phyloP scores from a whole-genome alignment of 805 yeast genomes.

The Candida odintsovae region DNA sequence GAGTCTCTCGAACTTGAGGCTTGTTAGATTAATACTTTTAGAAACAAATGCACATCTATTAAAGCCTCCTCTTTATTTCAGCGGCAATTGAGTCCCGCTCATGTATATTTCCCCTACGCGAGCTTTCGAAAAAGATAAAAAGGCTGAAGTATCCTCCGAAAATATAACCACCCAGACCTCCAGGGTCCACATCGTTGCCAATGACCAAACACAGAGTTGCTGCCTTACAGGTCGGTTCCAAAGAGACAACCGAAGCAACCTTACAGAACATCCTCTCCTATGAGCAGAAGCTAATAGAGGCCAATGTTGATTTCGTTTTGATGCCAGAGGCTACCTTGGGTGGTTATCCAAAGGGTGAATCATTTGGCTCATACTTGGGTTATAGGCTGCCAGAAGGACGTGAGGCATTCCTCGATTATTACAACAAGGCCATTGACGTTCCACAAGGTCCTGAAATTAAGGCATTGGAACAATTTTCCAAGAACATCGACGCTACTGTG shows the following conservation, averaged over 20 bases:
- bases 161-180: not conserved
- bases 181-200: not conserved
- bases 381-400: constrained; percentile 37
- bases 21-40: no score
- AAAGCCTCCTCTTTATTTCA: no score
- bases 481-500: constrained; percentile 29
- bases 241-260: constrained; percentile 32
- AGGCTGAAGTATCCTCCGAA: not conserved
- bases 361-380: constrained; percentile 38
- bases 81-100: not conserved
- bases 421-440: constrained; percentile 28
- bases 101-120: no score
- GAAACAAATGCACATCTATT: no score
- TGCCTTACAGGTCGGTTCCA: constrained; percentile 38
- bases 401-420: constrained; percentile 33
- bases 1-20: no score
- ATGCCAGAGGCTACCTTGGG: constrained; percentile 42
- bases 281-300: constrained; percentile 29
- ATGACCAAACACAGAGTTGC: constrained; percentile 31
- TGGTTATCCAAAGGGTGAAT: constrained; percentile 40
- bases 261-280: constrained; percentile 32
- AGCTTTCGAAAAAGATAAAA: not conserved
- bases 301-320: constrained; percentile 33
- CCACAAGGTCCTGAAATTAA: constrained; percentile 31
- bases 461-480: constrained; percentile 28